Conservation (phyloP, 140 eudicot species). For the Bidens hawaiensis region DNA sequence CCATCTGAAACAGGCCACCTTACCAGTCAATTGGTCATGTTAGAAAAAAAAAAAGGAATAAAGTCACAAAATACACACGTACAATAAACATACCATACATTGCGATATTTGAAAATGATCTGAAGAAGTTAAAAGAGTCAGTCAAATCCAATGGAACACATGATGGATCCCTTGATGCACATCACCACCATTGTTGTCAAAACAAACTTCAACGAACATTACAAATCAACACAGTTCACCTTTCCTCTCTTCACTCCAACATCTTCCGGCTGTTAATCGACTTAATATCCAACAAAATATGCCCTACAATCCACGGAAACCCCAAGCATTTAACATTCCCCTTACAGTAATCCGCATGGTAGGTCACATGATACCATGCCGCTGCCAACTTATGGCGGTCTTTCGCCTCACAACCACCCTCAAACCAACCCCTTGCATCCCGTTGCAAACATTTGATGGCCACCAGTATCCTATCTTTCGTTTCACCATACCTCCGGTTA, state of each 20-base stretch:
- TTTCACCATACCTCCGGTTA: constrained; percentile 69
- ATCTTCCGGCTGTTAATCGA: constrained; percentile 28
- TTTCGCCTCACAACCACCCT: constrained; percentile 31
- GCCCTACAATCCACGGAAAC: constrained; percentile 88
- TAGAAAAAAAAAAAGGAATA: too few relatives aligned
- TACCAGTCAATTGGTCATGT: too few relatives aligned
- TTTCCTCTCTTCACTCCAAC: constrained; percentile 10
- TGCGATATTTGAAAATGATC: background rate
- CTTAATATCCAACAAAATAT: constrained; percentile 54
- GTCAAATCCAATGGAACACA: background rate
- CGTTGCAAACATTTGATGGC: constrained; percentile 56
- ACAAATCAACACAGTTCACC: constrained; percentile 5
- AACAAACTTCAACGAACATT: background rate
- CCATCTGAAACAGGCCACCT: too few relatives aligned
- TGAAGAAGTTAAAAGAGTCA: too few relatives aligned
- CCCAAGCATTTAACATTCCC: constrained; percentile 58
- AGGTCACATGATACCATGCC: constrained; percentile 90
- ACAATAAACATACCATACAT: background rate
- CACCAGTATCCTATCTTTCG: constrained; percentile 69
- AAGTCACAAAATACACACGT: too few relatives aligned
- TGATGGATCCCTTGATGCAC: background rate
- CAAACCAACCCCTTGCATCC: constrained; percentile 77
- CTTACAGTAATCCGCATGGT: constrained; percentile 47
- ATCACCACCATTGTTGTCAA: background rate
- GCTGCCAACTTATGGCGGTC: constrained; percentile 63